Conservation (phyloP, 164 flowering plant genomes). For the Euptelea pleiosperma region DNA sequence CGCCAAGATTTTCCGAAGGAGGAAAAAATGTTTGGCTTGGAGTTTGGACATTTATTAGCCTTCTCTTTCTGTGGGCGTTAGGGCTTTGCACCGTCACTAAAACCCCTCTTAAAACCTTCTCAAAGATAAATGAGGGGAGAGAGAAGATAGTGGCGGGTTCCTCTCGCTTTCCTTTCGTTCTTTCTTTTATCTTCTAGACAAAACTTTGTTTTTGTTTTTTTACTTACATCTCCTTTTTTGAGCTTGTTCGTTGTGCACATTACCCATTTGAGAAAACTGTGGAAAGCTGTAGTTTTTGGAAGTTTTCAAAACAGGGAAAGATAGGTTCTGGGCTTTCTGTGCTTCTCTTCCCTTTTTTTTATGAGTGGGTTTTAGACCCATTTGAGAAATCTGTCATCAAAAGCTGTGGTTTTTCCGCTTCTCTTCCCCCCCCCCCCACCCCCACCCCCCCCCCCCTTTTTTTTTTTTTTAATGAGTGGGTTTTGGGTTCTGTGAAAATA, state of each 20-base stretch:
- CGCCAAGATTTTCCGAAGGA: not conserved
- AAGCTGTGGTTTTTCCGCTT: not conserved
- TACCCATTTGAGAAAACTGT: constrained; percentile 1
- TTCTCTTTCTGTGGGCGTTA: not conserved
- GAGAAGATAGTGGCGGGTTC: too few species aligned
- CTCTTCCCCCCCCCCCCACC: too few species aligned
- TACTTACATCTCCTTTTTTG: not conserved
- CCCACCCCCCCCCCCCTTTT: too few species aligned
- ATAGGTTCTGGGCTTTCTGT: too few species aligned
- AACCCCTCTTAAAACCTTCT: too few species aligned
- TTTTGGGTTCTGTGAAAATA: not conserved
- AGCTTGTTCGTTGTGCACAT: not conserved
- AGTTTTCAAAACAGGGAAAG: constrained; percentile 2
- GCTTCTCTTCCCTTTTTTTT: constrained; percentile 1
- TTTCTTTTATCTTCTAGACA: not conserved
- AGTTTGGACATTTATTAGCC: not conserved
- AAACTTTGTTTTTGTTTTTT: not conserved
- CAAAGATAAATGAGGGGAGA: too few species aligned
- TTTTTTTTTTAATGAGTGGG: not conserved
- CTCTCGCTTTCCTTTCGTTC: too few species aligned
- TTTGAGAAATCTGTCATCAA: not conserved
- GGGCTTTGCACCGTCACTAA: too few species aligned
- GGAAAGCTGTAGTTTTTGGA: constrained; percentile 10
- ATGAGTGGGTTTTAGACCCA: constrained; percentile 2
- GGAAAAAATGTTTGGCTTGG: not conserved